A percentile compares a stretch with the other conserved stretches of the same genome.
Evolutionary conservation across 257 asterid species (phyloP).

Genomic region (Solanum pinnatisectum): DNA sequence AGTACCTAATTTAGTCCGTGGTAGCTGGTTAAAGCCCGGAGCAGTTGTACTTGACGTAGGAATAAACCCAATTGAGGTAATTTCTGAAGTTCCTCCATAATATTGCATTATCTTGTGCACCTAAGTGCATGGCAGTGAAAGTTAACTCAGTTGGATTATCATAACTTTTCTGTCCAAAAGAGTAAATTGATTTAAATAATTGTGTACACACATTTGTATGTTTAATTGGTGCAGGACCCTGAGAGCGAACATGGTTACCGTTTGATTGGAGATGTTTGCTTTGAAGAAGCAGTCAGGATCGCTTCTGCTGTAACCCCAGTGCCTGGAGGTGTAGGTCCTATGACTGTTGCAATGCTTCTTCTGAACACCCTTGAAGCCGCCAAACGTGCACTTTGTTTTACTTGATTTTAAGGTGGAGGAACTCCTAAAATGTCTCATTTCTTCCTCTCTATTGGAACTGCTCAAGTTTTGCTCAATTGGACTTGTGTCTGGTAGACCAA

Average conservation of each 20-base stretch:
- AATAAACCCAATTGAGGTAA: slow-evolving; percentile 74
- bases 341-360: slow-evolving; percentile 93
- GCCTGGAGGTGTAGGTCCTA: slow-evolving; percentile 95
- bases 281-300: slow-evolving; percentile 51
- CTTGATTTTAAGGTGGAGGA: not conserved
- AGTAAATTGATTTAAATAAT: not conserved
- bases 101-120: not conserved
- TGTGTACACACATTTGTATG: not conserved
- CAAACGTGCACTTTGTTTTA: slow-evolving; percentile 33
- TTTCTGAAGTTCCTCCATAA: not conserved
- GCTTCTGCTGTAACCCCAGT: slow-evolving; percentile 87
- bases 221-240: slow-evolving; percentile 38
- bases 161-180: not conserved
- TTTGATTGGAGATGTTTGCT: slow-evolving; percentile 73
- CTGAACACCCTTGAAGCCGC: slow-evolving; percentile 71
- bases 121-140: not conserved
- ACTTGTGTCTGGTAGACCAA: not conserved
- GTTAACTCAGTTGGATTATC: not conserved
- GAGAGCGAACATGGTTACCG: slow-evolving; percentile 54
- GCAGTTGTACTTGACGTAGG: slow-evolving; percentile 80
- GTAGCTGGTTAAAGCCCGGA: slow-evolving; percentile 89
- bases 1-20: slow-evolving; percentile 73
- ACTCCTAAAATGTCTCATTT: not conserved
- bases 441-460: not conserved
- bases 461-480: not conserved